phyloP scores from a whole-genome alignment of 192 early-diverging fungal genomes.

The Glomus cerebriforme region DNA sequence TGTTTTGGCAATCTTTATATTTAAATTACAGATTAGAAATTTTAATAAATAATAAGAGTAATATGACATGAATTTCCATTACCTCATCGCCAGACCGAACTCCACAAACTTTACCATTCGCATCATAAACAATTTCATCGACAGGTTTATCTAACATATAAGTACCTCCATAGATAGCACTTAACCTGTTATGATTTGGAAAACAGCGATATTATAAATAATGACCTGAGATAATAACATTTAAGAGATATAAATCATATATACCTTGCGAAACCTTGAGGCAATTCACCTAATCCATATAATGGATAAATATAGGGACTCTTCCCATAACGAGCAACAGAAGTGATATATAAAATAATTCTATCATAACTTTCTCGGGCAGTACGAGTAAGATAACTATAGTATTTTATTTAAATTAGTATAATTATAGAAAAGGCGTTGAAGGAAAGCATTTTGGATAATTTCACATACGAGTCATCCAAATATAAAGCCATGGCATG shows the following conservation, averaged over 20 bases:
- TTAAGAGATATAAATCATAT: constrained; percentile 4
- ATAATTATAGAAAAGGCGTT: background rate
- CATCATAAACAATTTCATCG: constrained; percentile 86
- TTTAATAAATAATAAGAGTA: background rate
- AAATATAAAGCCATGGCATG: constrained; percentile 96
- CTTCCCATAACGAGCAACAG: constrained; percentile 90
- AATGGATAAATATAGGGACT: constrained; percentile 98
- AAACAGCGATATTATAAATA: background rate
- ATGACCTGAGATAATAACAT: background rate
- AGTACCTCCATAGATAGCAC: constrained; percentile 98
- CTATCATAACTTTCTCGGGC: constrained; percentile 88
- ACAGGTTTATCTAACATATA: constrained; percentile 97
- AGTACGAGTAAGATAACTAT: constrained; percentile 62
- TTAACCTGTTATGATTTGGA: constrained; percentile 58
- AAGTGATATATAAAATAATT: constrained; percentile 90
- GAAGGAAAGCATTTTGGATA: background rate
- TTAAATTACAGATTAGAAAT: background rate
- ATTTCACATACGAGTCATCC: constrained; percentile 68
- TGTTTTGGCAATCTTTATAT: constrained; percentile 65
- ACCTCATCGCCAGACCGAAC: constrained; percentile 87
- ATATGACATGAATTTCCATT: background rate
- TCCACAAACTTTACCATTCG: constrained; percentile 83
- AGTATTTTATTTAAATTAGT: constrained; percentile 5
- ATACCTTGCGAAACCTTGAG: constrained; percentile 94
- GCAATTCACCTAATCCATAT: constrained; percentile 96